Evolutionary conservation across 805 yeast genomes (phyloP), one percentile per base, ranked within the genome.

Genomic region (Saccharomycopsis microspora): DNA sequence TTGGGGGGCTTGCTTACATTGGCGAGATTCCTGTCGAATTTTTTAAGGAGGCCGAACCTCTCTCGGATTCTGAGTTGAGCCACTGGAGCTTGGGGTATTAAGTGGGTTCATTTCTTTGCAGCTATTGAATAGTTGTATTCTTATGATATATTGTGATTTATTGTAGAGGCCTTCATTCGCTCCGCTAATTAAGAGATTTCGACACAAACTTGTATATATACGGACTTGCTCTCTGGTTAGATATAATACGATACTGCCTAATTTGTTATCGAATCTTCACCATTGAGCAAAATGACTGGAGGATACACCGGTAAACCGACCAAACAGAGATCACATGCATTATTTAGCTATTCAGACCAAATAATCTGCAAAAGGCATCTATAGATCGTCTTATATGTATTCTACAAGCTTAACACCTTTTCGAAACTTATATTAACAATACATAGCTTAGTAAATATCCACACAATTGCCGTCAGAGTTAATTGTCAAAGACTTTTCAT

Each of bases 1-100:
- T 83, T 60, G 94, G 94, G 41, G 85, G 81, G 56, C 69, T 78
- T 47, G 85, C 90, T 27, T 85, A 72, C 61, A 84, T 85, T 55
- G 95, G 95, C 10, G 67, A 70, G 37, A 70, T 85, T 49, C 75
- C 80, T 42, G 64, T 70, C 11, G 82, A 75, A 4, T 57, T 69
- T 47, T 84, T 83, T 59, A 70, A 72, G n/a, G 39, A 39, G 4
- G 39, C 48, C 36, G 40, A 28, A 3, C 48, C 48, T 10, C 41
- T 33, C 32, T 35, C 34, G 19, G 39, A 45, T 4, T 19, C 19
- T 19, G 46, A 44, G 32, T 33, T 44, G 11, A 29, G 8, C 6
- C 46, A 44, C 44, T 44, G 46, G 46, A 19, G 33, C 10, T 44
- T 44, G 32, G 46, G 46, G n/a, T 44, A 42, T 41, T 44, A 38